Base-by-base conservation (phyloP, 371 early-diverging fungal species). In the Rhizopus delemar region DNA sequence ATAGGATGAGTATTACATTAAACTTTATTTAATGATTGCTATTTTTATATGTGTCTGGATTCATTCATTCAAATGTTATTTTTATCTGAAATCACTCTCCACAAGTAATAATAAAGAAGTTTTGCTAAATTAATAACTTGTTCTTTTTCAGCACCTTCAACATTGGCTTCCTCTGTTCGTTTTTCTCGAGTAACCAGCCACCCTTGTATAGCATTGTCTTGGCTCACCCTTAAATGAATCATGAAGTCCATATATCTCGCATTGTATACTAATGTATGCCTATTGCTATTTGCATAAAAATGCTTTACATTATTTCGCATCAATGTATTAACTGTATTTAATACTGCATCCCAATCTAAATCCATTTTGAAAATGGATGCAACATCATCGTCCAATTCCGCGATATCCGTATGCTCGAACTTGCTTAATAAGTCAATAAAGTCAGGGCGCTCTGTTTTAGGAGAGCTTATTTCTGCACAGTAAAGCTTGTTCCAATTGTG, bases 171-270 rank as follows among this genome's bases (percentile, higher is more conserved):
- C 4, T 60, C 53, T 22, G 52, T 33, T 34, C 59, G 41, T 39
- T 59, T 56, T 53, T 75, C 76, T 32, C 76, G 63, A 33, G 69
- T 70, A n/a, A 75, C 76, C 39, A 75, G 51, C 73, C 73, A 75
- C 2, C 76, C 76, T 41, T 68, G 41, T 15, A 75, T 63, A 0
- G 41, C 22, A 4, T 54, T 38, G 12, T 46, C 46, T 15, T 35
- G n/a, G 38, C 63, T 49, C 7, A 73, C 16, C 36, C 59, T 56
- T 0, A 75, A 53, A 58, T 73, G 73, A 36, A 75, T 66, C 76
- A 75, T 66, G 33, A 63, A 75, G 28, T 75, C 76, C 76, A 75
- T 75, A 41, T 68, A 75, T 49, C 76, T 65, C 8, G 69, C 72
- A 22, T 63, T 68, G 46, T 75, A 75, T 3, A 75, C 34, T 29